Conservation (phyloP, 257 asterid genomes). For the Solanum peruvianum region DNA sequence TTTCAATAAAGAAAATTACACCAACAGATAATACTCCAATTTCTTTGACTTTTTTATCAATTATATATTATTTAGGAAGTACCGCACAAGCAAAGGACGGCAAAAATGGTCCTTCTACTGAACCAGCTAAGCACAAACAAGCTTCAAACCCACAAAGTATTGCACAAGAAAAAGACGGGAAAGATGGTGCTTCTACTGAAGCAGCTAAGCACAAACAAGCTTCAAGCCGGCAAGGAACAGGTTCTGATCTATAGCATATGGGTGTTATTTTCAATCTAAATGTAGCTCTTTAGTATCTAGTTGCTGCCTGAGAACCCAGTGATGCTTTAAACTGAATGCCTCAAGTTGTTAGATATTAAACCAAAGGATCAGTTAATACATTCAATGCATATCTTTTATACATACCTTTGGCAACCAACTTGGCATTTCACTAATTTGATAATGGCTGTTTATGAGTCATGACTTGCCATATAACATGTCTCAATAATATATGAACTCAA, state of each 20-base stretch:
- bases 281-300: neutral
- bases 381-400: neutral
- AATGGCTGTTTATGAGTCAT: neutral
- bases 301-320: neutral
- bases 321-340: neutral
- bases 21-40: neutral
- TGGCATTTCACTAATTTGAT: neutral
- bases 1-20: neutral
- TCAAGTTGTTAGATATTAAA: neutral
- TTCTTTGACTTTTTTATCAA: neutral
- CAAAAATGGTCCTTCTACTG: slow-evolving; percentile 10
- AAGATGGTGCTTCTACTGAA: slow-evolving; percentile 11
- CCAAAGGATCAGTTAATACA: neutral
- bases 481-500: neutral
- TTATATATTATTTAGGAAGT: slow-evolving; percentile 18
- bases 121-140: slow-evolving; percentile 21
- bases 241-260: slow-evolving; percentile 20
- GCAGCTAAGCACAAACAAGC: slow-evolving; percentile 26
- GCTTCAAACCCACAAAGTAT: slow-evolving; percentile 16
- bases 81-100: slow-evolving; percentile 20
- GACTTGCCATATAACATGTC: neutral
- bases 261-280: neutral
- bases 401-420: neutral
- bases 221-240: slow-evolving; percentile 28
- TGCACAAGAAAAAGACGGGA: slow-evolving; percentile 16